A percentile compares a stretch with the other conserved stretches of the same genome.
Conservation (phyloP, 2,329 filamentous ascomycete species). For the Botrytis squamosa region DNA sequence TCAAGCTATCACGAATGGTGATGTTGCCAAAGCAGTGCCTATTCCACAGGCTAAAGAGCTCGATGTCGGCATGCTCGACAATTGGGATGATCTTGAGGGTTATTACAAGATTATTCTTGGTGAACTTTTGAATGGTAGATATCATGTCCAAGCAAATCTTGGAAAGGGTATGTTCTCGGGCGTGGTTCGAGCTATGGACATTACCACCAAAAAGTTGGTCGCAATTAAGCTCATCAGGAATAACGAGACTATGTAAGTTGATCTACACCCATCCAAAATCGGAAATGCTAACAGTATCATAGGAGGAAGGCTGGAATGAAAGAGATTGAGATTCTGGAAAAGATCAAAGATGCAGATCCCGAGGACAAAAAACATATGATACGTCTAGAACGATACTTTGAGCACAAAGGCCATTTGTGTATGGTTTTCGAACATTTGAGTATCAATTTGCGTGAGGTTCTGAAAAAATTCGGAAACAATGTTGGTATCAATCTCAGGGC, state of each 20-base stretch:
- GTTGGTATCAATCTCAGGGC: slow-evolving; percentile 87
- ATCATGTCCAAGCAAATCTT: slow-evolving; percentile 82
- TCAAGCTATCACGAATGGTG: slow-evolving; percentile 43
- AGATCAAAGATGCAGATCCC: slow-evolving; percentile 79
- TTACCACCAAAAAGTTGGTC: slow-evolving; percentile 71
- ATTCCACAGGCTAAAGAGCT: slow-evolving; percentile 53
- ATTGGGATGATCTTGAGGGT: slow-evolving; percentile 89
- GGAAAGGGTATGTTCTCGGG: slow-evolving; percentile 96
- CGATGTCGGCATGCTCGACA: slow-evolving; percentile 78
- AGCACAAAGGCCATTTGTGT: slow-evolving; percentile 92
- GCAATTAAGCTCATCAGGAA: slow-evolving; percentile 98
- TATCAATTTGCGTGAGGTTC: slow-evolving; percentile 87
- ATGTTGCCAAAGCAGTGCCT: slow-evolving; percentile 47
- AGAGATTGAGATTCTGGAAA: slow-evolving; percentile 89
- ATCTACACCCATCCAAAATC: slow-evolving; percentile 3
- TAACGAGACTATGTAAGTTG: slow-evolving; percentile 75
- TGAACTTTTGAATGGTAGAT: slow-evolving; percentile 84
- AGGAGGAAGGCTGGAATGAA: slow-evolving; percentile 84
- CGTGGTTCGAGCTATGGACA: slow-evolving; percentile 84
- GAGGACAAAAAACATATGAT: slow-evolving; percentile 92
- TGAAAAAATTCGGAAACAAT: slow-evolving; percentile 95
- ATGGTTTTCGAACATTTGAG: slow-evolving; percentile 96
- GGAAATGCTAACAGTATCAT: slow-evolving; percentile 32
- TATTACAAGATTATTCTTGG: slow-evolving; percentile 95
- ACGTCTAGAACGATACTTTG: slow-evolving; percentile 81